These are phyloP conservation scores for Globisporangium carolinianum DNA, from an alignment of 352 stramenopile genomes.

Conservation along the genomic window DNA sequence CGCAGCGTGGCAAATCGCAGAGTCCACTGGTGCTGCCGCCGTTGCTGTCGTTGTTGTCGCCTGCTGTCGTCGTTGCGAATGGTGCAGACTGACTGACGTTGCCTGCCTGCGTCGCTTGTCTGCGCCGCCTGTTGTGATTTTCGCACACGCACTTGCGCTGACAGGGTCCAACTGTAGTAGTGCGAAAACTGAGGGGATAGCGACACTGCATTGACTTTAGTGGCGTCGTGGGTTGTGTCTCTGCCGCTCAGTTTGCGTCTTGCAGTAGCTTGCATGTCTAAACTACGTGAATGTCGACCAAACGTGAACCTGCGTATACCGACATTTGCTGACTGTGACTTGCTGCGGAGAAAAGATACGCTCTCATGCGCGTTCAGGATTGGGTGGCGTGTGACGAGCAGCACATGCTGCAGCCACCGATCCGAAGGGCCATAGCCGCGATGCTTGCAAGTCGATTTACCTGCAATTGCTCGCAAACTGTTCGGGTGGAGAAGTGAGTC, in stretches of 20 bases:
- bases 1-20: slow-evolving; percentile 7
- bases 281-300: too few species aligned
- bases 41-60: background rate
- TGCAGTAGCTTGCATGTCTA: too few species aligned
- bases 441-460: too few species aligned
- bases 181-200: too few species aligned
- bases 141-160: slow-evolving; percentile 3
- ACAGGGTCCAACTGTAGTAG: too few species aligned
- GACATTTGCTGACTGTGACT: slow-evolving; percentile 2
- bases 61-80: background rate
- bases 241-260: too few species aligned
- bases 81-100: slow-evolving; percentile 9
- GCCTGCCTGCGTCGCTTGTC: slow-evolving; percentile 5
- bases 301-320: background rate
- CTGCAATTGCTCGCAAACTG: too few species aligned
- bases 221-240: background rate
- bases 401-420: too few species aligned
- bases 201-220: background rate
- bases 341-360: slow-evolving; percentile 14
- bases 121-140: slow-evolving; percentile 5
- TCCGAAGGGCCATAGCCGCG: too few species aligned
- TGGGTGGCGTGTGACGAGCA: too few species aligned
- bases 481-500: too few species aligned
- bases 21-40: slow-evolving; percentile 2
- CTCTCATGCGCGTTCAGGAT: background rate